Conservation (phyloP, 345 rosid genomes). For the Psidium friedrichsthalianum region DNA sequence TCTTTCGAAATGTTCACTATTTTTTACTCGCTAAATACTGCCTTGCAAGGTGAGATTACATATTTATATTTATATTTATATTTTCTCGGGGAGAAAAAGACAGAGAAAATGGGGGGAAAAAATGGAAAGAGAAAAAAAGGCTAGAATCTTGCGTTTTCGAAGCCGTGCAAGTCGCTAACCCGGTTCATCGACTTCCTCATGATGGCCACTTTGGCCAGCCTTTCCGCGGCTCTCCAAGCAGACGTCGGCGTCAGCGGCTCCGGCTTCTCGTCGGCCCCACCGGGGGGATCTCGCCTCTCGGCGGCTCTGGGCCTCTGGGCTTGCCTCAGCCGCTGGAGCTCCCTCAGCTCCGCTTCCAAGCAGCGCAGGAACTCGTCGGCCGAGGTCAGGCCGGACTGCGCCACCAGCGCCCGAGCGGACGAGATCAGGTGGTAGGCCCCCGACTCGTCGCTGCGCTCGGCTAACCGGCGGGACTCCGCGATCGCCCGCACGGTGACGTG, state of each 20-base stretch:
- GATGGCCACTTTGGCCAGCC: constrained; percentile 79
- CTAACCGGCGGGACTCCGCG: constrained; percentile 61
- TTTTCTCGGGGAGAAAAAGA: neutral
- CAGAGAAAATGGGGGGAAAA: neutral
- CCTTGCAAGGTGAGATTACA: neutral
- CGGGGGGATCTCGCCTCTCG: neutral
- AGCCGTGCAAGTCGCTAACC: constrained; percentile 93
- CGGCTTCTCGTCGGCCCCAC: constrained; percentile 25
- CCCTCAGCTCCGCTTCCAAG: constrained; percentile 57
- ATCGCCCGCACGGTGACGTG: constrained; percentile 67
- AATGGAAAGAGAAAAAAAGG: neutral
- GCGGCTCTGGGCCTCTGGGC: neutral
- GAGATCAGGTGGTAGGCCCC: constrained; percentile 54
- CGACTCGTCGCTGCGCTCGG: constrained; percentile 35
- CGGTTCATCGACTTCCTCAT: constrained; percentile 88
- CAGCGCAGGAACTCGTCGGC: constrained; percentile 38
- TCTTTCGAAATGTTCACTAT: neutral
- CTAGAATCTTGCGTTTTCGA: constrained; percentile 89
- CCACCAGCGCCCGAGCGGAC: constrained; percentile 62
- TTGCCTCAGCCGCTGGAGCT: constrained; percentile 31
- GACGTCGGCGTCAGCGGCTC: constrained; percentile 85
- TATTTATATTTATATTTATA: neutral
- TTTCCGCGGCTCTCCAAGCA: constrained; percentile 91
- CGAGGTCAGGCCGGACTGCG: constrained; percentile 31
- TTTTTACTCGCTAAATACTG: neutral